A percentile compares a stretch with the other conserved stretches of the same genome.
phyloP scores from a whole-genome alignment of 495 filamentous ascomycete species.

The Tuber aestivum region DNA sequence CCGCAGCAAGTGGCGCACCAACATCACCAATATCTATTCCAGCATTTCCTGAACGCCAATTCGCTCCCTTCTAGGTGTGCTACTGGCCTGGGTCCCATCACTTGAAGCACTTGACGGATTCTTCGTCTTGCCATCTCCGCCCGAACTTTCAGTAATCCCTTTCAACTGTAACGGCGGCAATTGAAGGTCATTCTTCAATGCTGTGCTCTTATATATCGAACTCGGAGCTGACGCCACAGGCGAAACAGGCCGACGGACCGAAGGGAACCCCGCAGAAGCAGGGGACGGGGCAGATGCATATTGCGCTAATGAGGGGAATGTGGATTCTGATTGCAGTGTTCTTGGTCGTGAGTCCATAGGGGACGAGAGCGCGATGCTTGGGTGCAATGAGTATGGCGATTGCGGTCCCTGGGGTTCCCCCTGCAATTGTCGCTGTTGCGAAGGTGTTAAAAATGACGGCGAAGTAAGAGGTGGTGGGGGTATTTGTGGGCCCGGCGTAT shows the following conservation, averaged over 20 bases:
- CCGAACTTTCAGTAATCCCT: slow-evolving; percentile 9
- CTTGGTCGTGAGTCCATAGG: slow-evolving; percentile 41
- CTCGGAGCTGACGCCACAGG: slow-evolving; percentile 18
- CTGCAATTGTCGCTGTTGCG: slow-evolving; percentile 35
- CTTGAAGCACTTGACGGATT: slow-evolving; percentile 13
- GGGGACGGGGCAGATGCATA: slow-evolving; percentile 33
- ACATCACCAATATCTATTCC: slow-evolving; percentile 20
- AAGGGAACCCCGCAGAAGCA: slow-evolving; percentile 30
- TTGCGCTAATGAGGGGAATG: slow-evolving; percentile 40
- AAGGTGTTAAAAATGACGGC: slow-evolving; percentile 35
- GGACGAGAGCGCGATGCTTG: slow-evolving; percentile 26
- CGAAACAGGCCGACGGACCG: slow-evolving; percentile 28
- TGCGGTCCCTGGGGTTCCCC: slow-evolving; percentile 39
- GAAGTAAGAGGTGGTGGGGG: slow-evolving; percentile 30
- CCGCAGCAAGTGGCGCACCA: neutral
- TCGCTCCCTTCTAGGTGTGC: slow-evolving; percentile 38
- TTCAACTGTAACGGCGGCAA: slow-evolving; percentile 37
- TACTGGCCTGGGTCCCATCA: slow-evolving; percentile 24
- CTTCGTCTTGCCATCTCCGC: slow-evolving; percentile 21
- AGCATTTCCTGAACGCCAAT: slow-evolving; percentile 43
- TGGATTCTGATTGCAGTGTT: slow-evolving; percentile 37
- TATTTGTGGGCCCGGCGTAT: slow-evolving; percentile 23
- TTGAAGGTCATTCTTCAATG: slow-evolving; percentile 35
- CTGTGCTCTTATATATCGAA: slow-evolving; percentile 21
- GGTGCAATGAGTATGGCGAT: slow-evolving; percentile 38